Conservation (phyloP, 2,329 filamentous ascomycete species). For the Aspergillus felis region DNA sequence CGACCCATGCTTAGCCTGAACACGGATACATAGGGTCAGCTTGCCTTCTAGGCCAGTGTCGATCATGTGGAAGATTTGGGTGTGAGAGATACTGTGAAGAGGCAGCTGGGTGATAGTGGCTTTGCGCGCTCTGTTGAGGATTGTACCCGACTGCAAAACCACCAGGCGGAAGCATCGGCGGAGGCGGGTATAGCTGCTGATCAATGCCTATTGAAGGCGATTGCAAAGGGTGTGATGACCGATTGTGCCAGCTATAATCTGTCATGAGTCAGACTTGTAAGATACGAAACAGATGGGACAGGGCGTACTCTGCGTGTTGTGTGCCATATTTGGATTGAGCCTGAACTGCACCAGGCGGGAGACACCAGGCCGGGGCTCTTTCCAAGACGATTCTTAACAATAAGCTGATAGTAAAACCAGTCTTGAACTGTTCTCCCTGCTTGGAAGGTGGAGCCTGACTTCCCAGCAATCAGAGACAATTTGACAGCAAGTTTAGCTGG, state of each 20-base stretch:
- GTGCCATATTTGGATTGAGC: constrained; percentile 20
- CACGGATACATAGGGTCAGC: not conserved
- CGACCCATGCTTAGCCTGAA: not conserved
- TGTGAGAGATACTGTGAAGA: constrained; percentile 19
- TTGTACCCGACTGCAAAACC: constrained; percentile 25
- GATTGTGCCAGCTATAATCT: constrained; percentile 31
- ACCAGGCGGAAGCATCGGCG: constrained; percentile 22
- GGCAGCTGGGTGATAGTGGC: constrained; percentile 19
- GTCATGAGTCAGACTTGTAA: constrained; percentile 12
- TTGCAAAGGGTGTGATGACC: constrained; percentile 27
- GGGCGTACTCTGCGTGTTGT: constrained; percentile 27
- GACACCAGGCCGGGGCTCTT: not conserved
- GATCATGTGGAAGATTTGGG: constrained; percentile 8
- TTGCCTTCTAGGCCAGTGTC: constrained; percentile 21
- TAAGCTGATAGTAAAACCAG: not conserved
- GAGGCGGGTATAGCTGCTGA: constrained; percentile 20
- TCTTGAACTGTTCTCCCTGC: not conserved
- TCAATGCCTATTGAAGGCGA: constrained; percentile 25
- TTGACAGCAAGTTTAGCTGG: no score
- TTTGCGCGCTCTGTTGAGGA: constrained; percentile 17
- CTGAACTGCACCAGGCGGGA: not conserved
- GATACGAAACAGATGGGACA: not conserved
- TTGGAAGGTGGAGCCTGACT: not conserved
- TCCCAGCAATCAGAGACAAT: not conserved
- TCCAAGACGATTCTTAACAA: not conserved